A percentile compares a stretch with the other conserved stretches of the same genome.
phyloP scores from a whole-genome alignment of 768 basidiomycete species.

The Cytidiella melzeri region DNA sequence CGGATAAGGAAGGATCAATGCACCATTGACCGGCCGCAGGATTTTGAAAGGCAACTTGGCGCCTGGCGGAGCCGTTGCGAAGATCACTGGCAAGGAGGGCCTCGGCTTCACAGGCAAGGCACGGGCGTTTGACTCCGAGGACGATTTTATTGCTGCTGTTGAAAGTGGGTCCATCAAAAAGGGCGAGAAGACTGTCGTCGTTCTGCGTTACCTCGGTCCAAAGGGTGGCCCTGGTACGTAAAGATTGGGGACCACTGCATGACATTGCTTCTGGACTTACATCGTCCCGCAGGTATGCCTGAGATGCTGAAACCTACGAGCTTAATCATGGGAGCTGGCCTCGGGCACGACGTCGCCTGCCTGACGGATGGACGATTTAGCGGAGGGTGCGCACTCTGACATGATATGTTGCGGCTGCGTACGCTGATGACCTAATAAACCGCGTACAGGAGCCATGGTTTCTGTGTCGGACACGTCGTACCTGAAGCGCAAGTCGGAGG shows the following conservation, averaged over 20 bases:
- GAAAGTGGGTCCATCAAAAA: conserved; percentile 84
- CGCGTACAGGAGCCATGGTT: conserved; percentile 86
- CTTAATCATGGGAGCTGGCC: conserved; percentile 96
- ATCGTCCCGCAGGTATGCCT: conserved; percentile 71
- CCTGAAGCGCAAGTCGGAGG: conserved; percentile 95
- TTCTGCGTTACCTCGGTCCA: conserved; percentile 93
- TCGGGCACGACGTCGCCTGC: conserved; percentile 94
- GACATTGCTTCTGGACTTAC: conserved; percentile 10
- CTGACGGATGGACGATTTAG: conserved; percentile 97
- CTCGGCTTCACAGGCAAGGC: conserved; percentile 87
- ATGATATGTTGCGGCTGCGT: too few species aligned
- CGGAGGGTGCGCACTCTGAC: conserved; percentile 78
- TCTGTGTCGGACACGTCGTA: conserved; percentile 94
- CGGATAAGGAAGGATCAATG: not conserved
- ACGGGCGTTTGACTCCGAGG: conserved; percentile 87
- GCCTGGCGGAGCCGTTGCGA: conserved; percentile 92
- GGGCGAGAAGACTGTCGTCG: conserved; percentile 95
- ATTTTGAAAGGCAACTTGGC: conserved; percentile 91
- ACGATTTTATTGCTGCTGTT: conserved; percentile 81
- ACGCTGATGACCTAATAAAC: too few species aligned
- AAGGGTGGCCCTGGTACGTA: conserved; percentile 88
- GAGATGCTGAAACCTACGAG: conserved; percentile 99
- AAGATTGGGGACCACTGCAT: too few species aligned
- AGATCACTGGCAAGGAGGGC: conserved; percentile 96
- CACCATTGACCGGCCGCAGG: conserved; percentile 33